Percentiles rank a stretch among this genome's conserved stretches.
Conservation (phyloP, 2,329 filamentous ascomycete genomes). For the Cladosporium austrohemisphaericum region DNA sequence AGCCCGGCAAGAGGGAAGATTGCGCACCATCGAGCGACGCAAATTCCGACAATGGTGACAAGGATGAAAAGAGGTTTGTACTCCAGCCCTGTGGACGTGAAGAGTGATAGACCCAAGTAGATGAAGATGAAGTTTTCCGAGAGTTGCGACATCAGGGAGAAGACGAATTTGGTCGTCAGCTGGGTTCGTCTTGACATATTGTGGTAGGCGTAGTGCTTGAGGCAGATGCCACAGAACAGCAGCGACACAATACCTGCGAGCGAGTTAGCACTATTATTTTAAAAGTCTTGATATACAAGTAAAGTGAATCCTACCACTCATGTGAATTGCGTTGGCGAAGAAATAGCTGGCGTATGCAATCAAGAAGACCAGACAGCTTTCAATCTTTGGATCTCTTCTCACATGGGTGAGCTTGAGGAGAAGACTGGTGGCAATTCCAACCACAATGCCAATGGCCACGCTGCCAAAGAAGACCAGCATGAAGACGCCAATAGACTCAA, state of each 20-base stretch:
- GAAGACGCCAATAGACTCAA: slow-evolving; percentile 92
- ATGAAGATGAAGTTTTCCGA: slow-evolving; percentile 99
- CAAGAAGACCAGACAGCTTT: slow-evolving; percentile 89
- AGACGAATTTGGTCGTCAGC: slow-evolving; percentile 95
- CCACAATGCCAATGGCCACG: slow-evolving; percentile 78
- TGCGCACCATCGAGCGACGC: slow-evolving; percentile 84
- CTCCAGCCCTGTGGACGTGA: slow-evolving; percentile 80
- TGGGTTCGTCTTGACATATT: slow-evolving; percentile 99
- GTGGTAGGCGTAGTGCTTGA: slow-evolving; percentile 99
- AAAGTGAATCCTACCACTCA: slow-evolving; percentile 69
- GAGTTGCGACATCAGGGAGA: slow-evolving; percentile 88
- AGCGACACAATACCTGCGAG: slow-evolving; percentile 83
- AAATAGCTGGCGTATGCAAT: slow-evolving; percentile 97
- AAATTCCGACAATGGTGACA: slow-evolving; percentile 86
- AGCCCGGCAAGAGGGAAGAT: slow-evolving; percentile 87
- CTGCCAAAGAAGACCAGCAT: slow-evolving; percentile 94
- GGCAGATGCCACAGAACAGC: slow-evolving; percentile 93
- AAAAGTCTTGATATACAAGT: background rate
- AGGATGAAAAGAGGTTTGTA: slow-evolving; percentile 96
- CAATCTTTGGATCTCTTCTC: slow-evolving; percentile 87
- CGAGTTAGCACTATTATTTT: slow-evolving; percentile 13
- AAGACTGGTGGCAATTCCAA: slow-evolving; percentile 83
- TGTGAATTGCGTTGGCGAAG: slow-evolving; percentile 90
- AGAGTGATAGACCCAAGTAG: slow-evolving; percentile 89
- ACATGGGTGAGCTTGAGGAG: slow-evolving; percentile 93